These are phyloP conservation scores for Suillus plorans DNA, from an alignment of 768 basidiomycete species.

Conservation along the genomic window DNA sequence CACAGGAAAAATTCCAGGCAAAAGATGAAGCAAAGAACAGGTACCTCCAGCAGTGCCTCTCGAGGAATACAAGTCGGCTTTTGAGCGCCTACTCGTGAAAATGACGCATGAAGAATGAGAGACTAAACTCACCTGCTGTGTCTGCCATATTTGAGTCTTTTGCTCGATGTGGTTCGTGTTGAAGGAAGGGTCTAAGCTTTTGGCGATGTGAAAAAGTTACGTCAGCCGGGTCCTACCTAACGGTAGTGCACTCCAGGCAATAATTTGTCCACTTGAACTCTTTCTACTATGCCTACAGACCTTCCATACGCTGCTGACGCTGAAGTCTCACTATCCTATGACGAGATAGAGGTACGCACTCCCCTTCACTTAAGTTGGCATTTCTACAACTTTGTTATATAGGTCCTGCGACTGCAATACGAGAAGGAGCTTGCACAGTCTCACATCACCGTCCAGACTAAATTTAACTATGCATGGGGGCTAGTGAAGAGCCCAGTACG, in stretches of 20 bases:
- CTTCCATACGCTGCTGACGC: conserved; percentile 96
- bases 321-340: conserved; percentile 81
- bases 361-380: neutral
- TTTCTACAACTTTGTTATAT: conserved; percentile 4
- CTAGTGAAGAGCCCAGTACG: conserved; percentile 86
- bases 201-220: conserved; percentile 20
- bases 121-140: conserved; percentile 51
- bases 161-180: conserved; percentile 26
- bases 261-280: conserved; percentile 4
- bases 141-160: conserved; percentile 43
- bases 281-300: conserved; percentile 63
- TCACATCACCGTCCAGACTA: conserved; percentile 91
- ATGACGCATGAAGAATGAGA: conserved; percentile 14
- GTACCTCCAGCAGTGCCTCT: conserved; percentile 33
- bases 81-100: conserved; percentile 28
- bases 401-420: conserved; percentile 88
- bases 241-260: neutral
- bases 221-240: conserved; percentile 21
- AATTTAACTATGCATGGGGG: conserved; percentile 98
- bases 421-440: conserved; percentile 81
- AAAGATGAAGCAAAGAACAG: conserved; percentile 37
- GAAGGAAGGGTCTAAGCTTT: conserved; percentile 7
- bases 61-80: conserved; percentile 28
- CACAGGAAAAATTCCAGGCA: conserved; percentile 37
- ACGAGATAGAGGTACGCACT: conserved; percentile 78